A percentile compares a stretch with the other conserved stretches of the same genome.
phyloP scores from a whole-genome alignment of 2,329 filamentous ascomycete genomes.

The Ophiostoma himal-ulmi region DNA sequence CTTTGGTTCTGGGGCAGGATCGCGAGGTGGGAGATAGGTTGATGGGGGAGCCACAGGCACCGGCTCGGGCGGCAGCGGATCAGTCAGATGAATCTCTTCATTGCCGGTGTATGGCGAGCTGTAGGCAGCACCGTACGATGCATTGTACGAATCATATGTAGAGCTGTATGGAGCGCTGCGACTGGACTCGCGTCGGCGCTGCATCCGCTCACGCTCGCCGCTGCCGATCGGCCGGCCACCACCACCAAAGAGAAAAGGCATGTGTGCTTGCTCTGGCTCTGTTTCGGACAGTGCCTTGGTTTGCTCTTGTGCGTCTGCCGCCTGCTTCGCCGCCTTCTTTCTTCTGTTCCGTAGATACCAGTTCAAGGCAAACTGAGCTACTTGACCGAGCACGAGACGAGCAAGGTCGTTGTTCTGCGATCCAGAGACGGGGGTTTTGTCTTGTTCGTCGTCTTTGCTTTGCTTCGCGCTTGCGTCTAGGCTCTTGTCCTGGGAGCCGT shows the following conservation, averaged over 20 bases:
- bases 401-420: slow-evolving; percentile 18
- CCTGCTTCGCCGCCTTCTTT: neutral
- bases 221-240: neutral
- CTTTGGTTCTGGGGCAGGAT: neutral
- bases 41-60: neutral
- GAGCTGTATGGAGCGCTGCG: neutral
- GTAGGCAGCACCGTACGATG: neutral
- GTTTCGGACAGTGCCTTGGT: neutral
- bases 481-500: neutral
- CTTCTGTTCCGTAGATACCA: slow-evolving; percentile 17
- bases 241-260: neutral
- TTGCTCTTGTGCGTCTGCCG: neutral
- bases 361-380: slow-evolving; percentile 18
- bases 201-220: slow-evolving; percentile 10
- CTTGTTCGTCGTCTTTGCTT: neutral
- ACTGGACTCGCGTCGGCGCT: slow-evolving; percentile 2
- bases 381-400: slow-evolving; percentile 21
- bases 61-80: neutral
- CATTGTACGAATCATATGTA: neutral
- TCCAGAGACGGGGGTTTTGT: neutral
- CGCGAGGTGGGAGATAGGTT: neutral
- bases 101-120: slow-evolving; percentile 1
- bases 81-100: neutral
- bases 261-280: neutral
- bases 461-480: neutral